A percentile compares a stretch with the other conserved stretches of the same genome.
Conservation (phyloP, 768 basidiomycete species). For the Filobasidium wieringae region DNA sequence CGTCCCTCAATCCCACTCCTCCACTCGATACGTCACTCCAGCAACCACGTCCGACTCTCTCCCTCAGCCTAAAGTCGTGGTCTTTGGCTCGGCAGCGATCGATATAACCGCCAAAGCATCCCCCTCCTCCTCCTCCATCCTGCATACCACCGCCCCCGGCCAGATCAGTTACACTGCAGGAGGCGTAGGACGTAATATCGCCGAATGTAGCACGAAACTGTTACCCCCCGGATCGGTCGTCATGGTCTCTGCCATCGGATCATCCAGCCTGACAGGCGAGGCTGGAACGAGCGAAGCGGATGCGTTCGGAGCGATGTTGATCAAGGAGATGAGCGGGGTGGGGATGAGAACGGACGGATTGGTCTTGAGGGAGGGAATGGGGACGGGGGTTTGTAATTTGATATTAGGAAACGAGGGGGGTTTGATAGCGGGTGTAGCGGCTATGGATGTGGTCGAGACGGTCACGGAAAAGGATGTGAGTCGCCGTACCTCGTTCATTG, state of each 20-base stretch:
- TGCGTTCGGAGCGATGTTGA: constrained; percentile 58
- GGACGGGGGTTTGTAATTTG: constrained; percentile 78
- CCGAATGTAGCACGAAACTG: constrained; percentile 61
- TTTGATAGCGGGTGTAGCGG: constrained; percentile 76
- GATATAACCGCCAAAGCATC: constrained; percentile 61
- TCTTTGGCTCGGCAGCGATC: constrained; percentile 78
- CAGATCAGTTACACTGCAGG: constrained; percentile 60
- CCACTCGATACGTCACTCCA: too few species aligned
- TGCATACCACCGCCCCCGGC: constrained; percentile 73
- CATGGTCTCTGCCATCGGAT: constrained; percentile 63
- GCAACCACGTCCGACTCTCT: too few species aligned
- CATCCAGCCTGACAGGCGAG: constrained; percentile 11
- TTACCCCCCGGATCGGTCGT: constrained; percentile 35
- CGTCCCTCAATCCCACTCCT: constrained; percentile 4
- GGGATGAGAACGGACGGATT: constrained; percentile 79
- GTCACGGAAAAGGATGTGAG: constrained; percentile 47
- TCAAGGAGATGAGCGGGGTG: constrained; percentile 47
- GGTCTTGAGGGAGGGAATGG: constrained; percentile 41
- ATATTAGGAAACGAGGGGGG: constrained; percentile 60
- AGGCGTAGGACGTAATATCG: constrained; percentile 89
- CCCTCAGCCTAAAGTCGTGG: constrained; percentile 43
- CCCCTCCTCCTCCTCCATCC: constrained; percentile 33
- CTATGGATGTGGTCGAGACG: constrained; percentile 57
- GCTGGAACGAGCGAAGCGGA: constrained; percentile 41
- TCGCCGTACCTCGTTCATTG: not conserved